Conservation (phyloP, 139 green algal genomes). For the Deuterostichococcus epilithicus region DNA sequence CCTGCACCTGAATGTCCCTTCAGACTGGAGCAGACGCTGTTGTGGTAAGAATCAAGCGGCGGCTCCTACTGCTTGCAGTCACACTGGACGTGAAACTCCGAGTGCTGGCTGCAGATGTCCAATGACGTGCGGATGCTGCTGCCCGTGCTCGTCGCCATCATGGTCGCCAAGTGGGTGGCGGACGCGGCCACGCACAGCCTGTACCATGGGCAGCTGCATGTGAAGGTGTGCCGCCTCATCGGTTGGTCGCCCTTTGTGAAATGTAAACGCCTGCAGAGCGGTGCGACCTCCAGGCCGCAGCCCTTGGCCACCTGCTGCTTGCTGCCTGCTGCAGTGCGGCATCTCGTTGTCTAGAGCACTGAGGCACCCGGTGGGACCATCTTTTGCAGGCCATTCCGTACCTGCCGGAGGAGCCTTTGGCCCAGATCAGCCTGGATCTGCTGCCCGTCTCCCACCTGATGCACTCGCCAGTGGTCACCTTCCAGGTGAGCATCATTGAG, state of each 20-base stretch:
- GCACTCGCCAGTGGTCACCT: slow-evolving; percentile 58
- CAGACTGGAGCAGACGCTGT: background rate
- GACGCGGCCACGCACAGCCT: slow-evolving; percentile 70
- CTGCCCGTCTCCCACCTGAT: slow-evolving; percentile 60
- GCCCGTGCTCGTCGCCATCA: slow-evolving; percentile 77
- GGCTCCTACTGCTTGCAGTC: slow-evolving; percentile 76
- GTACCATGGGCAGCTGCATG: slow-evolving; percentile 79
- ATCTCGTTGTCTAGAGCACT: no score
- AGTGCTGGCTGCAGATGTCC: slow-evolving; percentile 64
- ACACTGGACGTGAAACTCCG: slow-evolving; percentile 80
- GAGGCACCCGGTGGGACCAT: no score
- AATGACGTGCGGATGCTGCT: slow-evolving; percentile 87
- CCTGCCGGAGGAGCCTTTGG: slow-evolving; percentile 41
- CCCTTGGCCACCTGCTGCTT: no score
- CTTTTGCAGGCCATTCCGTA: slow-evolving; percentile 59
- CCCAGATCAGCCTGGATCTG: slow-evolving; percentile 49
- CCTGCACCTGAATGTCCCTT: background rate
- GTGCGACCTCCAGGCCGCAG: no score
- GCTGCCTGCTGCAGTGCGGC: no score
- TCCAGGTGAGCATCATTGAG: slow-evolving; percentile 38
- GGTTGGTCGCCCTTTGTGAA: background rate
- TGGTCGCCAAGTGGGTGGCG: slow-evolving; percentile 79
- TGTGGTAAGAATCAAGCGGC: slow-evolving; percentile 69
- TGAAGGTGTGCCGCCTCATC: slow-evolving; percentile 12
- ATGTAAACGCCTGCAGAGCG: no score